These are phyloP conservation scores for Brassica rapa DNA, from an alignment of 345 rosid species.

Conservation along the genomic window DNA sequence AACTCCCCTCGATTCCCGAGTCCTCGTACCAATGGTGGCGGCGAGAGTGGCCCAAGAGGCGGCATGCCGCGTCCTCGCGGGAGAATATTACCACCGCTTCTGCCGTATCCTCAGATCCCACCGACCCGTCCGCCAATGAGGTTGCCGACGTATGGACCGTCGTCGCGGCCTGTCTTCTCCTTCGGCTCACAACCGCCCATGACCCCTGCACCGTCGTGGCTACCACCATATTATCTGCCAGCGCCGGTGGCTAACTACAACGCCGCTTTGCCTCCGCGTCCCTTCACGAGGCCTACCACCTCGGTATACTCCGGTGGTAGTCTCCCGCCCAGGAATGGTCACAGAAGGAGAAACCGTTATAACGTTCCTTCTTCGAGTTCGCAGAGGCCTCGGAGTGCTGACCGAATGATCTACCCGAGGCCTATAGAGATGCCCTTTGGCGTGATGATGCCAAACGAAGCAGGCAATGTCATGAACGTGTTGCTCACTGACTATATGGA, in stretches of 20 bases:
- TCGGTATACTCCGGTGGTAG: neutral
- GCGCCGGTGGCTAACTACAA: conserved; percentile 25
- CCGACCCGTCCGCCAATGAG: conserved; percentile 49
- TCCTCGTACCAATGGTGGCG: conserved; percentile 22
- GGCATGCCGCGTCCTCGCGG: conserved; percentile 72
- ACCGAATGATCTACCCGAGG: neutral
- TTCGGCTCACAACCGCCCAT: conserved; percentile 45
- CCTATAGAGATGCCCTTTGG: neutral
- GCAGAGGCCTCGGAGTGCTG: neutral
- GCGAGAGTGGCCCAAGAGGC: conserved; percentile 43
- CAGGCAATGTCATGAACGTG: neutral
- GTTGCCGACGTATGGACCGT: conserved; percentile 42
- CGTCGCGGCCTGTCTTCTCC: conserved; percentile 46
- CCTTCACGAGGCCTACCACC: neutral
- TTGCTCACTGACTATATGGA: neutral
- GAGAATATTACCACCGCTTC: conserved; percentile 64
- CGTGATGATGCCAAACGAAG: neutral
- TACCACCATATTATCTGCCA: neutral
- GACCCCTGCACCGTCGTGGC: conserved; percentile 45
- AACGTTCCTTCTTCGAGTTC: neutral
- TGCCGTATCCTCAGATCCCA: conserved; percentile 57
- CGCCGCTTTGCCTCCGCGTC: neutral
- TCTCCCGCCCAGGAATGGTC: neutral
- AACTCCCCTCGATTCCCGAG: conserved; percentile 34
- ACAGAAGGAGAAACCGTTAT: neutral